These are phyloP conservation scores for Leishmania mexicana DNA, from an alignment of 208 protist species.

Conservation along the genomic window DNA sequence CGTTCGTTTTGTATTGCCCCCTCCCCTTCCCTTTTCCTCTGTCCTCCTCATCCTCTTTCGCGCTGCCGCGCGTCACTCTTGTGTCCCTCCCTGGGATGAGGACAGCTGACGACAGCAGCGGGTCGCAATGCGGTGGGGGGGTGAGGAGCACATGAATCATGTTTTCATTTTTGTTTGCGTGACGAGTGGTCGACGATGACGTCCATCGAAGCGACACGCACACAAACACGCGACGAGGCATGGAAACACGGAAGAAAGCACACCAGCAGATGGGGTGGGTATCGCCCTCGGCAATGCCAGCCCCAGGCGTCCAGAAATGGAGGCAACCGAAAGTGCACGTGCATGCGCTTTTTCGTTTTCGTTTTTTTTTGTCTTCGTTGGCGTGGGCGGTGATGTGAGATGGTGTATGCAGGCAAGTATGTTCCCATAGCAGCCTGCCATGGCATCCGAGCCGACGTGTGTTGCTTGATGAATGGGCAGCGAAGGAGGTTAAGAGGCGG, in stretches of 20 bases:
- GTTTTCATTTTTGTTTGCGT: not conserved
- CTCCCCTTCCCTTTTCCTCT: not conserved
- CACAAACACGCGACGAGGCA: not conserved
- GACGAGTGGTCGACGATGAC: not conserved
- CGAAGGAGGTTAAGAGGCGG: not conserved
- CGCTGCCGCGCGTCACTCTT: not conserved
- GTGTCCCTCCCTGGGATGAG: not conserved
- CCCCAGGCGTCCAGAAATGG: not conserved
- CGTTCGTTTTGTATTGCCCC: not conserved
- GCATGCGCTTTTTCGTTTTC: not conserved
- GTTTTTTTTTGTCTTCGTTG: not conserved
- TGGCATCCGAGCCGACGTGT: not conserved
- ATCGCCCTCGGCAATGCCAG: not conserved
- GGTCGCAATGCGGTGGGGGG: not conserved
- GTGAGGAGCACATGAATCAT: not conserved
- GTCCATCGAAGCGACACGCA: not conserved
- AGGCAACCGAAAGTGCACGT: not conserved
- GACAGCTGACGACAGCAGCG: not conserved
- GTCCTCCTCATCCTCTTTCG: not conserved
- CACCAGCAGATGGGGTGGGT: not conserved
- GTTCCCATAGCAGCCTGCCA: not conserved
- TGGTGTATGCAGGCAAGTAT: not conserved
- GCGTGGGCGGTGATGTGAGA: not conserved
- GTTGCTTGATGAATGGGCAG: not conserved
- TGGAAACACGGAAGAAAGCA: not conserved